A percentile compares a stretch with the other conserved stretches of the same genome.
Evolutionary conservation across 148 eudicot species (phyloP).

Genomic region (Rhododendron henanense): DNA sequence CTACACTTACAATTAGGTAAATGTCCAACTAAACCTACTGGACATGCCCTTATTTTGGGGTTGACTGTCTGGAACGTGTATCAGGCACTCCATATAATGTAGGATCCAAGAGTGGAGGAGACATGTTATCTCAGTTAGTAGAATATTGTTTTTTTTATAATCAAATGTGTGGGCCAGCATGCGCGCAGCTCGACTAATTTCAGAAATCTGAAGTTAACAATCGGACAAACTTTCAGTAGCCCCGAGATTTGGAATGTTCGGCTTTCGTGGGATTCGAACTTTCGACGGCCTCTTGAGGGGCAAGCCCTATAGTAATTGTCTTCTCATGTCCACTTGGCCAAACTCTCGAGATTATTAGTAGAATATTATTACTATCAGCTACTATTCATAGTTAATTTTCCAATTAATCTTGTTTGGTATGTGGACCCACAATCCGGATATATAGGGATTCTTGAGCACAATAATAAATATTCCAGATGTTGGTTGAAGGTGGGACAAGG

Average conservation of each 20-base stretch:
- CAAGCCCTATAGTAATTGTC: too few relatives aligned
- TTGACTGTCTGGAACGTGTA: neutral
- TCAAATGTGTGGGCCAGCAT: neutral
- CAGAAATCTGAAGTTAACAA: too few relatives aligned
- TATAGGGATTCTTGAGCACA: slow-evolving; percentile 36
- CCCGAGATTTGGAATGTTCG: too few relatives aligned
- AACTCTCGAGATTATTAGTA: neutral
- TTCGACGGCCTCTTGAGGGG: too few relatives aligned
- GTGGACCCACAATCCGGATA: slow-evolving; percentile 29
- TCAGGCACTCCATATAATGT: neutral
- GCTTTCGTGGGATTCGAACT: neutral
- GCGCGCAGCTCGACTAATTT: too few relatives aligned
- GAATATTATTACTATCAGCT: too few relatives aligned
- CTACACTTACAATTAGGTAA: neutral
- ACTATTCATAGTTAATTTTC: too few relatives aligned
- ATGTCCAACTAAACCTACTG: neutral
- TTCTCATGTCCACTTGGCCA: neutral
- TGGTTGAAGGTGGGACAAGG: slow-evolving; percentile 44
- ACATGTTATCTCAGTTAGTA: neutral
- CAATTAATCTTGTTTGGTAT: slow-evolving; percentile 3
- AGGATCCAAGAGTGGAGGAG: neutral
- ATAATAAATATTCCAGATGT: slow-evolving; percentile 38
- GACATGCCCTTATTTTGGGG: neutral
- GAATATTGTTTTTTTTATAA: neutral
- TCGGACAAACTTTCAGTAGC: neutral